Base-by-base conservation (phyloP, 2,329 filamentous ascomycete species). In the Microcyclosporella mali region DNA sequence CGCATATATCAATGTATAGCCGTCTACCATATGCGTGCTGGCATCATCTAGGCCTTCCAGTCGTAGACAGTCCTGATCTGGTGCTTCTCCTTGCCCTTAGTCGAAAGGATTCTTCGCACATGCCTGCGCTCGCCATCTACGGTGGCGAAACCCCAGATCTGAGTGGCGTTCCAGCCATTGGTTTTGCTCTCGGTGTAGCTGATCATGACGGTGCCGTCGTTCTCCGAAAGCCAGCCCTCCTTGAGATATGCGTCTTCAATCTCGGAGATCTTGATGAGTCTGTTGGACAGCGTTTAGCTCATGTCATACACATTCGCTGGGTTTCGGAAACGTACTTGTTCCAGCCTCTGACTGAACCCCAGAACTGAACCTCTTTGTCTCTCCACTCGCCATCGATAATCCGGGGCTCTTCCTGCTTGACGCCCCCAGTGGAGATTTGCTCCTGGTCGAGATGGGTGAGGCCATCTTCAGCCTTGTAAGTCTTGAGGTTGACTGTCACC, bases 321-420 rank as follows among this genome's bases (percentile, higher is more conserved):
- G 31, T 12, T 25, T 12, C 7, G 12, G 25, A n/a, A 33, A 19
- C 50, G 25, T 43, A 60, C 55, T 52, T 51, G 33, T 74, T 78
- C 47, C 72, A 73, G 44, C 84, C 85, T 39, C 70, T 70, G 49
- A 92, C 75, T 42, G 67, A 69, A 45, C 88, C 88, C 63, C 94
- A 95, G 53, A 94, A 77, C 72, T 81, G 82, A 70, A 95, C 88
- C 17, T 69, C 70, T 70, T 89, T 85, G 50, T 78, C 75, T 55
- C 83, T 81, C 41, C 66, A 73, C 17, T 66, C 62, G 68, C 74
- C 80, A 60, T 83, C 73, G 2, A 83, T 64, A 1, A 59, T 66
- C 36, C 82, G 75, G 6, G 66, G 58, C 61, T 85, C 82, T 14
- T 67, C 67, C 14, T 74, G 88, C 56, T 79, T 81, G 50, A 94